Evolutionary conservation across 768 basidiomycete species (phyloP), one percentile per base, ranked within the genome.

Genomic region (Leucocoprinus leucothites): DNA sequence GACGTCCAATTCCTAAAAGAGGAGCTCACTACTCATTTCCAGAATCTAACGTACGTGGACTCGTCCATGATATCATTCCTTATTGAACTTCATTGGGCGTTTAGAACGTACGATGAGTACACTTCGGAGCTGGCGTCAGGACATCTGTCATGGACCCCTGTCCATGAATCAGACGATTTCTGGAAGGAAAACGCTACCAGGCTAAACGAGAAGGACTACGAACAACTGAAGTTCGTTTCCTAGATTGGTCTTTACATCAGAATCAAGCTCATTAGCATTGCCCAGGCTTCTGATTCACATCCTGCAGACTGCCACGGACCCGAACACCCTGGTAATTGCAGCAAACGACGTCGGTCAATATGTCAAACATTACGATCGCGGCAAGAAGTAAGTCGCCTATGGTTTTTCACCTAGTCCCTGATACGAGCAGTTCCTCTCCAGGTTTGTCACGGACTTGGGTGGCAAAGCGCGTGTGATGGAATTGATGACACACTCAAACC

Each of bases 61-160:
- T 51, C 8, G 5, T 3, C 11, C 26, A 31, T 28, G 40, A 26
- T 48, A n/a, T 49, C 54, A 11, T 38, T n/a, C 14, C 38, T 38
- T n/a, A 38, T 38, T 38, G 22, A 51, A 9, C 43, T 57, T 36
- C 41, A 48, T 28, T 36, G 1, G 14, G 31, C 26, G 13, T 45
- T 46, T 52, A 98, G 94, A 56, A 99, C 94, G 0, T 99, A 91
- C 67, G 97, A 98, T 66, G 95, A 98, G 70, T 99, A 98, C 65
- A 83, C 81, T 9, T 94, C 93, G 0, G 96, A 98, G 68, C 74
- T 99, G 26, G 75, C 84, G 16, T 91, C 90, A 3, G 94, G 95
- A 1, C 93, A 94, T 67, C 73, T 98, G 22, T 89, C 92, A 5
- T 98, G 97, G 97, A 86, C 91, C 3, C 95, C 96, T 11, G 90